Base-by-base conservation (phyloP, 1,284 basidiomycete species). In the Anthracocystis walkeri region DNA sequence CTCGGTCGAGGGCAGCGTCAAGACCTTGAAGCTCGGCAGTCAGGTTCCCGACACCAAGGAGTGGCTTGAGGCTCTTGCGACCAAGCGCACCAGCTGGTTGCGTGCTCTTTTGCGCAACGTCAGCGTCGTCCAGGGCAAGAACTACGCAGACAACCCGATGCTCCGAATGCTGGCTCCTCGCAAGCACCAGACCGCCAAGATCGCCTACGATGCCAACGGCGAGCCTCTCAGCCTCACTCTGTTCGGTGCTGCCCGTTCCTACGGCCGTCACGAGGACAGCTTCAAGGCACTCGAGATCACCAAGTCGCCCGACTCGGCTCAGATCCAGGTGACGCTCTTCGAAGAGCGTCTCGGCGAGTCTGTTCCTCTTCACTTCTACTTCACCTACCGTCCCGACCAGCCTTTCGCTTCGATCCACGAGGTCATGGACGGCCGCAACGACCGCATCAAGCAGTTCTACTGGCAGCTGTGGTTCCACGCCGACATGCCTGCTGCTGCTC, bases 371-470 rank as follows among this genome's bases (percentile, higher is more conserved):
- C 85, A 87, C 56, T 90, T 99, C 80, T 88, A 90, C 77, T 98
- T 95, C 89, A 86, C 88, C 72, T 98, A 97, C 88, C 90, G 92
- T 81, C 94, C 95, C 16, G 91, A 92, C 21, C 91, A 91, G 87
- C 93, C 94, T 44, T 97, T 89, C 78, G 93, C 93, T 5, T 94
- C 96, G 33, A 95, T 99, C 80, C 95, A 97, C 84, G 96, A 99
- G 86, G 87, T 95, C 75, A 89, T 91, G 27, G 89, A 90, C 16
- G 93, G 90, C 74, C 92, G 96, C 81, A 98, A 96, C 88, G 89
- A 89, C 76, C 90, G 93, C 73, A 97, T 99, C 89, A 98, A 98
- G 88, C 66, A 63, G 45, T 77, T 72, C 73, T 82, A 82, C 68
- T 79, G 80, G 75, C 72, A 74, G 64, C 75, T 82, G 25, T 82